These are phyloP conservation scores for Aaosphaeria pasadenensis DNA, from an alignment of 2,329 filamentous ascomycete genomes.

Conservation along the genomic window DNA sequence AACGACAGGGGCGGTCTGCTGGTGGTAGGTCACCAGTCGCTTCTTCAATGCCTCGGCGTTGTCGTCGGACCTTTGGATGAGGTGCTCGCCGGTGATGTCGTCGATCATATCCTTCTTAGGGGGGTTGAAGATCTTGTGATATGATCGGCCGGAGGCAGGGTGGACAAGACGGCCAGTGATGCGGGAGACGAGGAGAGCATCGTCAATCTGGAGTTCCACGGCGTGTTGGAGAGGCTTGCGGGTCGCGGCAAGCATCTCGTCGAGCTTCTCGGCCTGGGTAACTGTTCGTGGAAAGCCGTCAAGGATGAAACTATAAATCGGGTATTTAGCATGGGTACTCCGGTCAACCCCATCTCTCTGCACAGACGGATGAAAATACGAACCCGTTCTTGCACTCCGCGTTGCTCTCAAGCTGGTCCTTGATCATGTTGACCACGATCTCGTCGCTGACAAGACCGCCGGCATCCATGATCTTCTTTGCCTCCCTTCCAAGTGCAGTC, in stretches of 20 bases:
- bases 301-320: slow-evolving; percentile 77
- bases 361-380: slow-evolving; percentile 6
- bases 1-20: slow-evolving; percentile 89
- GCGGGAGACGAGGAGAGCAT: slow-evolving; percentile 85
- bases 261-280: slow-evolving; percentile 88
- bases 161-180: slow-evolving; percentile 96
- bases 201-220: slow-evolving; percentile 95
- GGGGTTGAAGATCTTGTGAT: slow-evolving; percentile 99
- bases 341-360: background rate
- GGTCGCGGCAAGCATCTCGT: slow-evolving; percentile 79
- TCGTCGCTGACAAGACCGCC: slow-evolving; percentile 97
- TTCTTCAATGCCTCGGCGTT: slow-evolving; percentile 96
- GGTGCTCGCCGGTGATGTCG: slow-evolving; percentile 92
- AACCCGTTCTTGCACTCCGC: slow-evolving; percentile 95
- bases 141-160: slow-evolving; percentile 91
- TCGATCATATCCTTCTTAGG: slow-evolving; percentile 93
- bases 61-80: slow-evolving; percentile 95
- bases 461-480: slow-evolving; percentile 99
- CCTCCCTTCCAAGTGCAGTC: slow-evolving; percentile 88
- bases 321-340: slow-evolving; percentile 4
- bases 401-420: slow-evolving; percentile 92
- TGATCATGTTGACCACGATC: slow-evolving; percentile 99
- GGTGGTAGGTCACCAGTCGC: slow-evolving; percentile 88
- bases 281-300: slow-evolving; percentile 98
- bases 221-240: slow-evolving; percentile 89